Evolutionary conservation across 768 basidiomycete species (phyloP).

Genomic region (Baorangia bicolor): DNA sequence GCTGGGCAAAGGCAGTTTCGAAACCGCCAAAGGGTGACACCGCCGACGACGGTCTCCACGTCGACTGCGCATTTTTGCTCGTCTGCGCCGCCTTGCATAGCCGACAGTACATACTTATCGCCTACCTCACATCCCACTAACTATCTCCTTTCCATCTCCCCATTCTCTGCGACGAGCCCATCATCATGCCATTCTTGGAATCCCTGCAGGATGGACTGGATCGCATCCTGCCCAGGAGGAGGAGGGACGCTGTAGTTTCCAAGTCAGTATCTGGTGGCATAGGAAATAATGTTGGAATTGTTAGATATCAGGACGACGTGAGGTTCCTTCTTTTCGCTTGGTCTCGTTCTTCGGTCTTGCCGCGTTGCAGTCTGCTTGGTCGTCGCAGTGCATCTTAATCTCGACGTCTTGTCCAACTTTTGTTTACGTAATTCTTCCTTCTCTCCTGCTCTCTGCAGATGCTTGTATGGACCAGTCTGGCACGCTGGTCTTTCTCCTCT

Average conservation of each 20-base stretch:
- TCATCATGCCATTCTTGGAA: constrained; percentile 30
- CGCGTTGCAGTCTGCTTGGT: constrained; percentile 16
- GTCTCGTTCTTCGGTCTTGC: not conserved
- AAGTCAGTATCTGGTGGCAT: constrained; percentile 52
- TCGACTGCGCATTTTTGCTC: constrained; percentile 10
- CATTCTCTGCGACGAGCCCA: not conserved
- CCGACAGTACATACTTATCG: constrained; percentile 12
- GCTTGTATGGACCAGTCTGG: constrained; percentile 43
- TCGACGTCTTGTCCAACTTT: constrained; percentile 21
- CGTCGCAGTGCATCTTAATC: constrained; percentile 21
- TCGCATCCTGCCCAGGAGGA: constrained; percentile 27
- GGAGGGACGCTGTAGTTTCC: constrained; percentile 20
- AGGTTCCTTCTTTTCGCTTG: constrained; percentile 31
- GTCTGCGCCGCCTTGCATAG: constrained; percentile 11
- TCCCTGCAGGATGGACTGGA: constrained; percentile 31
- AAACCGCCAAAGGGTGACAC: not conserved
- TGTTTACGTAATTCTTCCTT: constrained; percentile 33
- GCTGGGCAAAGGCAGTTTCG: not conserved
- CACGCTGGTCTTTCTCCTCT: constrained; percentile 58
- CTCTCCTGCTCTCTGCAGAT: constrained; percentile 30
- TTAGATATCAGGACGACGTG: constrained; percentile 71
- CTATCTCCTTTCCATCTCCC: not conserved
- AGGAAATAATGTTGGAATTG: constrained; percentile 57
- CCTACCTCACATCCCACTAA: not conserved
- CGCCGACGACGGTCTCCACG: not conserved